phyloP scores from a whole-genome alignment of 2,329 filamentous ascomycete species.

The Claviceps maximensis region DNA sequence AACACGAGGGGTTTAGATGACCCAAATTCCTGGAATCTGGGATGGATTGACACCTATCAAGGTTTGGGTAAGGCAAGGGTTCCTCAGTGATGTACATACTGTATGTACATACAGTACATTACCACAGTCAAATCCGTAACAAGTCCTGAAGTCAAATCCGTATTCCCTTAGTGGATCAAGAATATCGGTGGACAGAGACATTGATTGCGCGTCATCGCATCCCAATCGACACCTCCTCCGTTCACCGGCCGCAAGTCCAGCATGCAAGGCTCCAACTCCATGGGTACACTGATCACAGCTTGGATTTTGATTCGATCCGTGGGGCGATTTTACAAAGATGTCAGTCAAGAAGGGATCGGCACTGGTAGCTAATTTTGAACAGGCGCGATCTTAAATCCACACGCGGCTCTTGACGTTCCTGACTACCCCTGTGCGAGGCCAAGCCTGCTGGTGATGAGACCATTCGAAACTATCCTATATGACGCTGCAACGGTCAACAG shows the following conservation, averaged over 20 bases:
- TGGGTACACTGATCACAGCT: background rate
- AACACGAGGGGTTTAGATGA: background rate
- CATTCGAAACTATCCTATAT: background rate
- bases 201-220: background rate
- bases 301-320: background rate
- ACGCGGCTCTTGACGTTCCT: background rate
- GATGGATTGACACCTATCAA: background rate
- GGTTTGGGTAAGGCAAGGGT: background rate
- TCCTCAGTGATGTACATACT: background rate
- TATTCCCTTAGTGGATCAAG: background rate
- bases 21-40: conserved; percentile 1
- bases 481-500: background rate
- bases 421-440: background rate
- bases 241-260: background rate
- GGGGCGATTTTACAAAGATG: background rate
- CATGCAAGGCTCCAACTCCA: background rate
- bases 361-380: background rate
- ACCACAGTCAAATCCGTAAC: background rate
- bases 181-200: background rate
- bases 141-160: background rate
- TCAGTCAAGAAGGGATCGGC: background rate
- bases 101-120: background rate
- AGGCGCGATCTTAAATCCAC: background rate
- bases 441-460: background rate
- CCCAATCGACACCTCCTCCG: background rate